Evolutionary conservation across 1,284 basidiomycete genomes (phyloP), one percentile per base, ranked within the genome.

Genomic region (Ganoderma resinaceum): DNA sequence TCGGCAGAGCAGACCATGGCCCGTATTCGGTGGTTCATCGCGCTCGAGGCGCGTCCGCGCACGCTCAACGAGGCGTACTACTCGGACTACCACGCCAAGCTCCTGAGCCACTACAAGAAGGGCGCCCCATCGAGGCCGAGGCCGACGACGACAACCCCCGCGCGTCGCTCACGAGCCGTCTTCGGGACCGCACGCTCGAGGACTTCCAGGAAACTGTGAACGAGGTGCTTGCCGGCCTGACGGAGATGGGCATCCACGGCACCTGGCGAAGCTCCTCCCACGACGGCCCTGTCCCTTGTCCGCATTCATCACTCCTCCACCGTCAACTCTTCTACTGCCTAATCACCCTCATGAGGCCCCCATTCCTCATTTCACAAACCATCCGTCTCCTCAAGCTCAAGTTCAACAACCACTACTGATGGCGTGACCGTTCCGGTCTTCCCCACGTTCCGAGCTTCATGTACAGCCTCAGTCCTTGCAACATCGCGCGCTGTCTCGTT

Each of bases 221-320:
- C 0, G 82, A 79, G 43, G 77, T 83, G 0, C 67, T 91, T 2
- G 71, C 82, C 3, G 77, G 79, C 1, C 78, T 91, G 0, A 77
- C 77, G 0, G 80, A 82, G 43, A 70, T 89, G 0, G 88, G 88
- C 0, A 72, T 90, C 16, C 62, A 74, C 0, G 81, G 81, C 0
- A 75, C 62, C 75, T 91, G 0, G 77, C 84, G 0, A 89, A 85
- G 68, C 75, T 94, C 0, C 79, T 89, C 2, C 84, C 87, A n/a
- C n/a, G n/a, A n/a, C n/a, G n/a, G n/a, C n/a, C n/a, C n/a, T n/a
- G n/a, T n/a, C n/a, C n/a, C n/a, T n/a, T n/a, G n/a, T n/a, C n/a
- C n/a, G n/a, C n/a, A n/a, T n/a, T n/a, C n/a, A n/a, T n/a, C n/a
- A n/a, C n/a, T n/a, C n/a, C n/a, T n/a, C n/a, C n/a, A n/a, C n/a